Conservation (phyloP, 2,329 filamentous ascomycete species). For the Aspergillus uvarum region DNA sequence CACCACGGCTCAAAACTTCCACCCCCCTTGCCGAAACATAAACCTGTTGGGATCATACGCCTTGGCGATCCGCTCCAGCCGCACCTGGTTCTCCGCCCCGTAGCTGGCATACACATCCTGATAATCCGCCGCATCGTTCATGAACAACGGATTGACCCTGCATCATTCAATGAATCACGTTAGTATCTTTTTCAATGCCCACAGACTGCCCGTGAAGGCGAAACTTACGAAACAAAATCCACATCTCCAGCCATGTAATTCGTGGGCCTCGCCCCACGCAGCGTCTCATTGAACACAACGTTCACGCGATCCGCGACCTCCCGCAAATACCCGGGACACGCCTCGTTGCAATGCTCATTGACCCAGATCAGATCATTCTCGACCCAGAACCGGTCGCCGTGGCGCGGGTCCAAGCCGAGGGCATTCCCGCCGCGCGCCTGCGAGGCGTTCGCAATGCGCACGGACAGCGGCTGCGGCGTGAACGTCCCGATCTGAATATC, state of each 20-base stretch:
- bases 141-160: constrained; percentile 10
- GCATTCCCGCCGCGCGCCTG: constrained; percentile 8
- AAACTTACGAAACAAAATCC: constrained; percentile 4
- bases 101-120: constrained; percentile 16
- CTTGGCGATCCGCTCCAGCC: constrained; percentile 5
- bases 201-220: neutral
- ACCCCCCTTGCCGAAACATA: constrained; percentile 13
- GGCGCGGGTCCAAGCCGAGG: constrained; percentile 8
- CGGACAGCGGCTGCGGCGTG: constrained; percentile 10
- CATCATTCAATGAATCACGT: neutral
- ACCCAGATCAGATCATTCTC: constrained; percentile 15
- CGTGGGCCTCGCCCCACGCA: constrained; percentile 1
- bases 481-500: constrained; percentile 11
- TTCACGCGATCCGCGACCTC: constrained; percentile 4
- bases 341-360: constrained; percentile 7
- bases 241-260: constrained; percentile 9
- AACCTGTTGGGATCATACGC: constrained; percentile 10
- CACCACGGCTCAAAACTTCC: neutral
- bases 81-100: constrained; percentile 4
- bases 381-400: constrained; percentile 14
- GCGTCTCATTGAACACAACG: neutral
- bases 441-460: constrained; percentile 5
- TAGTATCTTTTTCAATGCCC: neutral
- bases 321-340: constrained; percentile 7
- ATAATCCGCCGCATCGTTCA: constrained; percentile 15